Evolutionary conservation across 768 basidiomycete genomes (phyloP).

Genomic region (Holtermannia corniformis): DNA sequence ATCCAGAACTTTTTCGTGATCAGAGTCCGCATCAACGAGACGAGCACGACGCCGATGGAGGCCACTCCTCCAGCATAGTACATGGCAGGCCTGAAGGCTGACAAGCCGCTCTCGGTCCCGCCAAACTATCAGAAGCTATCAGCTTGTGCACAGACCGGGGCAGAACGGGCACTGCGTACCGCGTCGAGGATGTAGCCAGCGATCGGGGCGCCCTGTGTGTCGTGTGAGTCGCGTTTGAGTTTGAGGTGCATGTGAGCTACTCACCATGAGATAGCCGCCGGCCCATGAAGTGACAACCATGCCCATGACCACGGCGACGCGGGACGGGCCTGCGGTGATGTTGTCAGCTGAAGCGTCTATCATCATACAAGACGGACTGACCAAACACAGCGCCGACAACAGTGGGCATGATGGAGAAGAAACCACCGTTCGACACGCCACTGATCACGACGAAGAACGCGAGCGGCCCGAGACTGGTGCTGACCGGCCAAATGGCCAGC

Average conservation of each 20-base stretch:
- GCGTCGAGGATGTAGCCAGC: slow-evolving; percentile 31
- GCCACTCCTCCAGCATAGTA: slow-evolving; percentile 22
- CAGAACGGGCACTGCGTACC: neutral
- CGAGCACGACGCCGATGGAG: slow-evolving; percentile 11
- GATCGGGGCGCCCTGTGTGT: slow-evolving; percentile 21
- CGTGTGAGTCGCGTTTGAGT: neutral
- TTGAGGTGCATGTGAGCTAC: neutral
- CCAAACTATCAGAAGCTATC: slow-evolving; percentile 12
- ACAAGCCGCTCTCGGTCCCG: slow-evolving; percentile 14
- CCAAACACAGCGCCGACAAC: slow-evolving; percentile 14
- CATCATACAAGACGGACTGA: neutral
- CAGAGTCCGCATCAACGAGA: slow-evolving; percentile 1
- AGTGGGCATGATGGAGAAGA: slow-evolving; percentile 30
- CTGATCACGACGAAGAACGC: slow-evolving; percentile 20
- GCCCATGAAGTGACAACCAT: slow-evolving; percentile 15
- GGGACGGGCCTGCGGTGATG: neutral
- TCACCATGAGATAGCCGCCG: slow-evolving; percentile 2
- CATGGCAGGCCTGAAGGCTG: slow-evolving; percentile 25
- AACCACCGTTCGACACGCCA: slow-evolving; percentile 9
- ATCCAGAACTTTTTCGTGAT: slow-evolving; percentile 2
- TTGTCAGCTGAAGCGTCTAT: neutral
- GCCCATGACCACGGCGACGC: slow-evolving; percentile 12
- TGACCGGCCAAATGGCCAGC: slow-evolving; percentile 43
- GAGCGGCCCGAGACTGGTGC: slow-evolving; percentile 16
- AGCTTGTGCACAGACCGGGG: neutral